phyloP scores from a whole-genome alignment of 306 rosid genomes.

The barrel medic (Medicago truncatula) region MtrunA17r5.0-ANR NC_053049.1:29155001-29155500 shows the following conservation, averaged over 20 bases:
- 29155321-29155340: constrained; percentile 80
- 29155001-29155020: constrained; percentile 78
- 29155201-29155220: constrained; percentile 57
- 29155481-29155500: constrained; percentile 56
- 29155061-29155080: constrained; percentile 88
- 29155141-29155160: constrained; percentile 93
- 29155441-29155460: constrained; percentile 82
- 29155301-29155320: constrained; percentile 83
- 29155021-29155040: constrained; percentile 91
- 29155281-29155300: constrained; percentile 61
- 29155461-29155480: constrained; percentile 82
- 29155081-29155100: constrained; percentile 90
- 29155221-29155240: constrained; percentile 58
- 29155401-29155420: constrained; percentile 64
- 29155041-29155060: constrained; percentile 79
- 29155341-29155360: constrained; percentile 51
- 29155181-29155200: constrained; percentile 65
- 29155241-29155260: constrained; percentile 48
- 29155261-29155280: constrained; percentile 56
- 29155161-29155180: constrained; percentile 63
- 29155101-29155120: constrained; percentile 83
- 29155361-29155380: constrained; percentile 60
- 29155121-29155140: constrained; percentile 92
- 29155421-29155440: constrained; percentile 98
- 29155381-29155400: constrained; percentile 46